Base-by-base conservation (phyloP, 352 stramenopile genomes). In the Thraustochytrium striatum region DNA sequence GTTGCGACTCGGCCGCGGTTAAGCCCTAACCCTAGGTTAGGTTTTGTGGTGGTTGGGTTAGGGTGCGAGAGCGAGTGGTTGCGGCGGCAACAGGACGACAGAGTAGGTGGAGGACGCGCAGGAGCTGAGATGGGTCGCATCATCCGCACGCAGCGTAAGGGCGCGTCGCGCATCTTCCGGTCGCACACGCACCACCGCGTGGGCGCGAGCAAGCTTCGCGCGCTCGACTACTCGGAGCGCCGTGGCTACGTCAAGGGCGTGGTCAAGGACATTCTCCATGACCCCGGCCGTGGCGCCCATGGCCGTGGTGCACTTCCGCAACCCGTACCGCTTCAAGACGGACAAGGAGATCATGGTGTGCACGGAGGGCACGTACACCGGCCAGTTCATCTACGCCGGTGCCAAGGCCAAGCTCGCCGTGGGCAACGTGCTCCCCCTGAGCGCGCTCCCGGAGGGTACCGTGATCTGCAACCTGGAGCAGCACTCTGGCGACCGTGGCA, bases 391-490 rank as follows among this genome's bases (percentile, higher is more conserved):
- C 75, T 99, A 98, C 92, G 96, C 88, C 84, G 95, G 95, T 72
- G 96, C 96, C 83, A 99, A 99, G 91, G 95, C 89, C 32, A 72
- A 85, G 57, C 84, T 99, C 39, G 92, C 89, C 44, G 90, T 98
- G 41, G 96, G 96, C 86, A 99, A 99, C 88, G 96, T 98, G 58
- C 88, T 99, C 52, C 96, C 96, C 57, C 84, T 99, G 39, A 90
- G 83, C 68, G 85, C 88, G 3, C 91, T 99, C 81, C 96, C 96
- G 44, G 95, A 99, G 90, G 96, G 96, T 92, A 98, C 96, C 84
- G 98, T 99, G 81, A 91, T 98, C 52, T 99, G 95, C 93, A 99
- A 98, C 88, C 89, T 99, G 43, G 96, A 99, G 89, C 86, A 88
- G 69, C 89, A 94, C 58, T 62, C 85, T 57, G 96, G 96, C 78